Conservation (phyloP, 768 basidiomycete species). For the Naematelia encephala region DNA sequence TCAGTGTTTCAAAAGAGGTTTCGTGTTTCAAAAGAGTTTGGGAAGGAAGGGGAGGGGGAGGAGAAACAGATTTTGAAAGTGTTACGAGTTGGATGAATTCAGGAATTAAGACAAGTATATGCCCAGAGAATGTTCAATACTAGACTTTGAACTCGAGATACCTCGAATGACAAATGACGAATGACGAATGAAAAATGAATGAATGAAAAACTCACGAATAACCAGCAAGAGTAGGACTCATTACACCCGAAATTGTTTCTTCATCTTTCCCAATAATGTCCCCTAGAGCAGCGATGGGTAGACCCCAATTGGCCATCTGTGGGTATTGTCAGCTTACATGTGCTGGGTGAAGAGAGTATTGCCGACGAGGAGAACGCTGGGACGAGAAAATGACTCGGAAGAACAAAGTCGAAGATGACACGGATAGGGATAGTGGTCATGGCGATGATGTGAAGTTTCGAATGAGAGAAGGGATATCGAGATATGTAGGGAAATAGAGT, state of each 20-base stretch:
- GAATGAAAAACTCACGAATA: constrained; percentile 74
- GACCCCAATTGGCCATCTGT: constrained; percentile 96
- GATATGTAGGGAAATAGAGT: too few relatives aligned
- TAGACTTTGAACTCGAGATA: too few relatives aligned
- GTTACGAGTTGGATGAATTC: too few relatives aligned
- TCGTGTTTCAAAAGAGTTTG: too few relatives aligned
- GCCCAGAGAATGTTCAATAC: too few relatives aligned
- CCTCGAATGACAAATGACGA: too few relatives aligned
- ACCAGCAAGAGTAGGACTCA: constrained; percentile 82
- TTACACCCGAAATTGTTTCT: constrained; percentile 92
- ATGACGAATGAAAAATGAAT: not conserved
- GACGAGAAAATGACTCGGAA: not conserved
- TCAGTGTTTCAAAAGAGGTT: too few relatives aligned
- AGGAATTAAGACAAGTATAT: too few relatives aligned
- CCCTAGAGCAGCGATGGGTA: constrained; percentile 86
- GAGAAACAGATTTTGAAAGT: not conserved
- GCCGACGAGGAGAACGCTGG: not conserved
- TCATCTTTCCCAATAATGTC: constrained; percentile 85
- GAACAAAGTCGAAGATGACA: too few relatives aligned
- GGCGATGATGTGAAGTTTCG: not conserved
- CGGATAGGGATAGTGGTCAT: not conserved
- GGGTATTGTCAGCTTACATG: constrained; percentile 6
- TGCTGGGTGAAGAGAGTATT: constrained; percentile 6
- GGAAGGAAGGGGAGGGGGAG: constrained; percentile 3
- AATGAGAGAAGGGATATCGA: not conserved